Base-by-base conservation (phyloP, 148 eudicot species). In the Cornus florida region DNA sequence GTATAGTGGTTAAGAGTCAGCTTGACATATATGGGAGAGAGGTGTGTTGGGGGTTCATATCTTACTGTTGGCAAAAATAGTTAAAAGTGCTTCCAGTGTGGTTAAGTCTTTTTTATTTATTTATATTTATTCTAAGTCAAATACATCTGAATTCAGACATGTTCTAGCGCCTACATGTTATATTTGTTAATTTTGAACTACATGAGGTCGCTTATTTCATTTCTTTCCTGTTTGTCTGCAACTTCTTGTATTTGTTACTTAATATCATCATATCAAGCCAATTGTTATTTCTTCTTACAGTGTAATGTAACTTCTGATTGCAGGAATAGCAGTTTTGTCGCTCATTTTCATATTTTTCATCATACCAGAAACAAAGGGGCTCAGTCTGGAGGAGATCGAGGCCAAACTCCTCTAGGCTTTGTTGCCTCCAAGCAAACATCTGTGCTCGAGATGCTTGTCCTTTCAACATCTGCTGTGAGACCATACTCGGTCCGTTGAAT, bases 321-420 rank as follows among this genome's bases (percentile, higher is more conserved):
- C 93, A 95, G 99, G 94, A 82, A 60, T 96, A 82, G 92, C 97
- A 4, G 50, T 96, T 4, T 24, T 87, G 53, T 86, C 99, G 24
- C 91, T 96, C 56, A 24, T 90, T 80, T 96, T 93, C 92, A 96
- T 96, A 81, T 93, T 75, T 87, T 91, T 87, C 70, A 78, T 87
- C 33, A 80, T 96, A 78, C 99, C 99, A 33, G 99, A 96, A 82
- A 96, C 99, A 35, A 96, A 89, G 78, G 99, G 99, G 64, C 84
- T 93, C 46, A 93, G 92, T 28, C 83, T 96, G 24, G 99, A 96
- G 88, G 99, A 96, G 79, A 96, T 96, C 8, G 99, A 96, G 84
- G 98, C 97, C 78, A 91, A 88, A 79, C 79, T 88, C 64, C 83
- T 89, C 10, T 89, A 87, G 85, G 53, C 71, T 24, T 48, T 56